Evolutionary conservation across 1,284 basidiomycete genomes (phyloP), one percentile per base, ranked within the genome.

Genomic region (Apiotrichum sp.): DNA sequence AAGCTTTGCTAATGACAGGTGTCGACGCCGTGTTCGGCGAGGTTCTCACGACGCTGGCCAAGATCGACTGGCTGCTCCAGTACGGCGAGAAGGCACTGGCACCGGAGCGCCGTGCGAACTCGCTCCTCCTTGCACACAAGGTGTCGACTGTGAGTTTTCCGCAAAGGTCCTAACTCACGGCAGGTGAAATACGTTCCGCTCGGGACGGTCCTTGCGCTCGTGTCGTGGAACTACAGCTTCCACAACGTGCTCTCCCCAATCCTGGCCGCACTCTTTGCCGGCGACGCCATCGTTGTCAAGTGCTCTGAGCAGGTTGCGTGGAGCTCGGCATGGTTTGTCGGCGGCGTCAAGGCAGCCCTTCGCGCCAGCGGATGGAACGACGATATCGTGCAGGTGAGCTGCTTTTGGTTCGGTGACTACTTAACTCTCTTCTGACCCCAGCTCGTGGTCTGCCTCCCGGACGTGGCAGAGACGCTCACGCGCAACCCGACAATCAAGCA

Each of bases 211-310:
- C 84, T 87, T 43, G 95, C 87, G 0, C 87, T 93, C 57, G 93
- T 98, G 1, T 95, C 90, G 0, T 97, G 93, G 75, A 77, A 77
- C 65, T 77, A 77, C 62, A 70, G 91, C 34, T 80, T 93, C 53
- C 93, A 97, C 76, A 97, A 98, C 70, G 83, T 88, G 0, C 87
- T 93, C 80, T 93, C 90, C 1, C 95, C 95, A 0, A 90, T 98
- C 57, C 80, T 98, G 34, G 88, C 93, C 4, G 82, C 87, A 4
- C 79, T 98, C 33, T 95, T 95, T 69, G 80, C 92, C 6, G 96
- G 93, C 10, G 96, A 98, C 71, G 86, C 83, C 10, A 80, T 97
- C 53, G 85, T 98, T 5, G 78, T 98, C 58, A 98, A 98, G 75
- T 93, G 91, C 66, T 92, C 88, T 0, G 93, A 97, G 67, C 83